phyloP scores from a whole-genome alignment of 2,329 filamentous ascomycete species.

The Teratosphaeria epicoccoides region DNA sequence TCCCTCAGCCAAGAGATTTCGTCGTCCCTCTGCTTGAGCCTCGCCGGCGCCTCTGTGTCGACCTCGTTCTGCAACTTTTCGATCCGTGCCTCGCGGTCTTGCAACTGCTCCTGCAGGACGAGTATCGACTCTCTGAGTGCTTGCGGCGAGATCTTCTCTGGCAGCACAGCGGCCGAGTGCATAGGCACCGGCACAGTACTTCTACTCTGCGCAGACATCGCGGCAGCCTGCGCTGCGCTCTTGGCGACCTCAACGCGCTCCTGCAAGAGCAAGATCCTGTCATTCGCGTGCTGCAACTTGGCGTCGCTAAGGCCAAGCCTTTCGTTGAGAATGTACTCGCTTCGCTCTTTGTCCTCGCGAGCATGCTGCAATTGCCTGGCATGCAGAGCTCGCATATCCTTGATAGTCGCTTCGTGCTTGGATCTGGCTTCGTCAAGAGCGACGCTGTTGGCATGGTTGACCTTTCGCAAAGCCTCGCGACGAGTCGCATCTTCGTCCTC shows the following conservation, averaged over 20 bases:
- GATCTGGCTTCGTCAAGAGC: slow-evolving; percentile 46
- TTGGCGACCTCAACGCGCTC: slow-evolving; percentile 86
- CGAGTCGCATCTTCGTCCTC: slow-evolving; percentile 68
- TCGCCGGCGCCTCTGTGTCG: slow-evolving; percentile 67
- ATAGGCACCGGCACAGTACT: slow-evolving; percentile 8
- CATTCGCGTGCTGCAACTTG: slow-evolving; percentile 75
- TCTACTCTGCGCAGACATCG: slow-evolving; percentile 44
- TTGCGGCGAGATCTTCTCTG: slow-evolving; percentile 86
- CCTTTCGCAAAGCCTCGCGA: slow-evolving; percentile 46
- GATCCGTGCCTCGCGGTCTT: slow-evolving; percentile 82
- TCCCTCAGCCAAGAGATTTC: slow-evolving; percentile 94
- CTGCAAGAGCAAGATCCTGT: slow-evolving; percentile 73
- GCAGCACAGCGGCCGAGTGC: slow-evolving; percentile 36
- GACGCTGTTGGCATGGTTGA: slow-evolving; percentile 41
- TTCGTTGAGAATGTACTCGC: slow-evolving; percentile 70
- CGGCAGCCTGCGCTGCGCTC: slow-evolving; percentile 74
- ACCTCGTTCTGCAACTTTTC: slow-evolving; percentile 72
- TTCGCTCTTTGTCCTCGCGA: slow-evolving; percentile 69
- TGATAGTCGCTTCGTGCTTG: slow-evolving; percentile 40
- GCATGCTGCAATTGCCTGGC: slow-evolving; percentile 31
- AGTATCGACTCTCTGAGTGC: slow-evolving; percentile 92
- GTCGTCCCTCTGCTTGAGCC: slow-evolving; percentile 82
- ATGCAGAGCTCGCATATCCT: slow-evolving; percentile 52
- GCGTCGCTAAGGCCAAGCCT: slow-evolving; percentile 71
- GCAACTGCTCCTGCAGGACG: slow-evolving; percentile 91